Percentiles rank a stretch among this genome's conserved stretches.
Conservation (phyloP, 495 filamentous ascomycete species). For the Penicillium coprophilum region DNA sequence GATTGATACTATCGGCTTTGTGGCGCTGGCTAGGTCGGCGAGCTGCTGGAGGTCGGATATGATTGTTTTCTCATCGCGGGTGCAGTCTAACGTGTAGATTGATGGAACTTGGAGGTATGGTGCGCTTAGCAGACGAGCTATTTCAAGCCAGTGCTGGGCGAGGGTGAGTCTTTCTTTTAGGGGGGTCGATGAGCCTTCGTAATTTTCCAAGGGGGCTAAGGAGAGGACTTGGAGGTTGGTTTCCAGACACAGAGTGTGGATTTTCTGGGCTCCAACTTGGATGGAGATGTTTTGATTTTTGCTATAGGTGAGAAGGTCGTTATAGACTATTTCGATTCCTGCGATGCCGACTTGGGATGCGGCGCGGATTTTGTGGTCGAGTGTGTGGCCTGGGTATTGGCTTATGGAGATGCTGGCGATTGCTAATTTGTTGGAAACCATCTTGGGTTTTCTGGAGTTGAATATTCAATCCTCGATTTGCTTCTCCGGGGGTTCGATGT, state of each 20-base stretch:
- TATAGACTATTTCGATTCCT: slow-evolving; percentile 71
- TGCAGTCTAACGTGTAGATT: slow-evolving; percentile 55
- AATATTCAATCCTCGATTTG: background rate
- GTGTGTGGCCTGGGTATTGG: slow-evolving; percentile 58
- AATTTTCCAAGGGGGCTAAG: slow-evolving; percentile 73
- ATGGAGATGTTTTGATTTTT: slow-evolving; percentile 38
- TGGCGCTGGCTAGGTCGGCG: slow-evolving; percentile 55
- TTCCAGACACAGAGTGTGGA: slow-evolving; percentile 52
- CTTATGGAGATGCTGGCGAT: slow-evolving; percentile 67
- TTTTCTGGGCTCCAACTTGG: slow-evolving; percentile 53
- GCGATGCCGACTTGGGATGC: slow-evolving; percentile 59
- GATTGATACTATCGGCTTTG: slow-evolving; percentile 52
- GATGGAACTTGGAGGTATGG: slow-evolving; percentile 67
- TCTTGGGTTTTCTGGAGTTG: slow-evolving; percentile 35
- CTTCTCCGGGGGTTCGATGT: no score
- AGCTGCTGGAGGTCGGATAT: slow-evolving; percentile 59
- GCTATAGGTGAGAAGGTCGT: slow-evolving; percentile 61
- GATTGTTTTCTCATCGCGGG: slow-evolving; percentile 54
- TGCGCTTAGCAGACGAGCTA: slow-evolving; percentile 58
- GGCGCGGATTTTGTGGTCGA: slow-evolving; percentile 60
- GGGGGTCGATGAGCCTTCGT: slow-evolving; percentile 56
- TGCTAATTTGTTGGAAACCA: slow-evolving; percentile 49
- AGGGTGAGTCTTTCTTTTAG: slow-evolving; percentile 58
- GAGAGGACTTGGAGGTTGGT: slow-evolving; percentile 57
- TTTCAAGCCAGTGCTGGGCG: slow-evolving; percentile 63